These are phyloP conservation scores for Entomortierella lignicola DNA, from an alignment of 192 early-diverging fungal species.

Conservation along the genomic window DNA sequence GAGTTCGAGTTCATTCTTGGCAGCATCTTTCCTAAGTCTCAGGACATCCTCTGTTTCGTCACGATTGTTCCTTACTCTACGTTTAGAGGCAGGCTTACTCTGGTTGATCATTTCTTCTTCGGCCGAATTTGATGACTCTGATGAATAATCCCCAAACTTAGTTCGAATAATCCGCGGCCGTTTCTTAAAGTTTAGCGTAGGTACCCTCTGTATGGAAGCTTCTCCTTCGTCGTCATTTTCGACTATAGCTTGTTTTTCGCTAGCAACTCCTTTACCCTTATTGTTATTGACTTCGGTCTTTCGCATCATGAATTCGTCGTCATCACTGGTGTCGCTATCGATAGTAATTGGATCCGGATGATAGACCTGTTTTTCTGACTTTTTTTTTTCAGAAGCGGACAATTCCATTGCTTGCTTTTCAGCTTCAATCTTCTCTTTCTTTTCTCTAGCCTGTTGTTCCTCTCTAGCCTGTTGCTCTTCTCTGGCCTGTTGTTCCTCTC, in stretches of 20 bases:
- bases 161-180: slow-evolving; percentile 17
- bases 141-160: slow-evolving; percentile 9
- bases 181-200: neutral
- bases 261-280: neutral
- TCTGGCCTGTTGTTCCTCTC: neutral
- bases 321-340: neutral
- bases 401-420: neutral
- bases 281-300: neutral
- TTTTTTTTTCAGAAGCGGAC: neutral
- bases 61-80: neutral
- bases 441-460: neutral
- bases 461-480: no score
- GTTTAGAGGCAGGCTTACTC: neutral
- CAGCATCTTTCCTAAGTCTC: slow-evolving; percentile 22
- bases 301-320: neutral
- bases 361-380: neutral
- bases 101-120: neutral
- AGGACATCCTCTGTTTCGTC: slow-evolving; percentile 25
- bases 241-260: neutral
- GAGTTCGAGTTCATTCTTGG: slow-evolving; percentile 32
- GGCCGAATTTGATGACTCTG: neutral
- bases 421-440: neutral
- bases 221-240: neutral
- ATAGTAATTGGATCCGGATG: neutral
- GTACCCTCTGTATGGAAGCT: neutral